phyloP scores from a whole-genome alignment of 257 asterid species.

The Gardenia jasminoides region DNA sequence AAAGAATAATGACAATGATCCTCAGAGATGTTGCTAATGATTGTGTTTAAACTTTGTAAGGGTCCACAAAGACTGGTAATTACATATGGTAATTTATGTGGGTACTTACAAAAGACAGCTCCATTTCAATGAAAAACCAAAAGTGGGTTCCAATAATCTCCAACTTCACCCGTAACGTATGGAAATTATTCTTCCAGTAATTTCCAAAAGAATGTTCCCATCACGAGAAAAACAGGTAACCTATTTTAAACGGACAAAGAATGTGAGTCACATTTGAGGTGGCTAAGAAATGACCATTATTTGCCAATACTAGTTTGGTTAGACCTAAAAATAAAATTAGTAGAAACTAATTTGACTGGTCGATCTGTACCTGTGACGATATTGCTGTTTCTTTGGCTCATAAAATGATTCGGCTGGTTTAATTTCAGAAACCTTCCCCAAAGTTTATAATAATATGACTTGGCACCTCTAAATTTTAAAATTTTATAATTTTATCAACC shows the following conservation, averaged over 20 bases:
- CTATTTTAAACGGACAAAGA: background rate
- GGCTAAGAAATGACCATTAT: too few relatives aligned
- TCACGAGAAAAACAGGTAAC: background rate
- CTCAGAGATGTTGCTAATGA: constrained; percentile 20
- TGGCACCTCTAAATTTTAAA: too few relatives aligned
- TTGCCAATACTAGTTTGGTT: too few relatives aligned
- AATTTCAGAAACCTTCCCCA: too few relatives aligned
- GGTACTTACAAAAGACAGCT: background rate
- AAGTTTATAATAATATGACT: too few relatives aligned
- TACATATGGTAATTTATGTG: background rate
- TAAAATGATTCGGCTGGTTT: too few relatives aligned
- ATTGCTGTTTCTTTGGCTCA: too few relatives aligned
- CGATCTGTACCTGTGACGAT: too few relatives aligned
- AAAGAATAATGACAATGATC: constrained; percentile 14
- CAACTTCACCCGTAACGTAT: background rate
- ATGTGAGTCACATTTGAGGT: too few relatives aligned
- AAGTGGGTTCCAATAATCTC: constrained; percentile 1
- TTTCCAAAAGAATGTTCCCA: background rate
- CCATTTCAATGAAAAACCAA: background rate
- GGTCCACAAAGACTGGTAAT: constrained; percentile 12
- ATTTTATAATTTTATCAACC: too few relatives aligned
- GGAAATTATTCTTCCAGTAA: background rate
- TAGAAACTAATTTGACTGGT: too few relatives aligned
- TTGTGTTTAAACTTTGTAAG: constrained; percentile 13
- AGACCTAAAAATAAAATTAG: too few relatives aligned